Evolutionary conservation across 2,329 filamentous ascomycete genomes (phyloP).

Genomic region (Penicillium polonicum): DNA sequence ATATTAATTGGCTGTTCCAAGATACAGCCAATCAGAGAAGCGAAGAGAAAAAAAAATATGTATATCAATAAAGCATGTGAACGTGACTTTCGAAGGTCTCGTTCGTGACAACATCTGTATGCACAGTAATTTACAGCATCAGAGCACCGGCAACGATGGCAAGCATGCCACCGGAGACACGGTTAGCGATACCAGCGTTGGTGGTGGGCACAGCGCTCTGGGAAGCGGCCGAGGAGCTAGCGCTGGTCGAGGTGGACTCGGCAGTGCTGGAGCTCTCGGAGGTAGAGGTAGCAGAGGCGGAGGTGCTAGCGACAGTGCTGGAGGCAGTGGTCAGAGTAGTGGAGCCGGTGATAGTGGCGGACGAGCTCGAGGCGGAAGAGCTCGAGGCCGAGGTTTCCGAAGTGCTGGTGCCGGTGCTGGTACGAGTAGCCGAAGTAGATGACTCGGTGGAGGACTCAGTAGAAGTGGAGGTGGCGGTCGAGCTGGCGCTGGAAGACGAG

Average conservation of each 20-base stretch:
- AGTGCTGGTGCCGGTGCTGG: conserved; percentile 29
- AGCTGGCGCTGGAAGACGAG: conserved; percentile 34
- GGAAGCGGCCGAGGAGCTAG: conserved; percentile 18
- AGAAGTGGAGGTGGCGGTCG: conserved; percentile 24
- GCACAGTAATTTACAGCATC: conserved; percentile 31
- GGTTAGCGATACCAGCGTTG: conserved; percentile 33
- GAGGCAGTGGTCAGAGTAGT: conserved; percentile 24
- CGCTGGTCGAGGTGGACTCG: conserved; percentile 9
- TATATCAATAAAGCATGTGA: conserved; percentile 4
- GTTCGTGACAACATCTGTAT: not conserved
- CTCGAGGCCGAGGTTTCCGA: conserved; percentile 17
- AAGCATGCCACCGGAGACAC: conserved; percentile 37
- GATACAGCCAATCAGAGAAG: not conserved
- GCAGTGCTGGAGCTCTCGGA: conserved; percentile 23
- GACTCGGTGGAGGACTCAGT: conserved; percentile 17
- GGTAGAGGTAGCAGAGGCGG: conserved; percentile 19
- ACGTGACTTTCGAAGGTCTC: not conserved
- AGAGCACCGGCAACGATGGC: conserved; percentile 37
- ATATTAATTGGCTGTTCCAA: not conserved
- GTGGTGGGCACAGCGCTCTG: conserved; percentile 29
- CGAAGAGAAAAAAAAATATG: conserved; percentile 1
- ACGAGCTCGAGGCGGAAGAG: conserved; percentile 20
- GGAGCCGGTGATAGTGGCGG: conserved; percentile 12
- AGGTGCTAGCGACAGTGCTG: conserved; percentile 16
- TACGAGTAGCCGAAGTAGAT: conserved; percentile 21